Conservation (phyloP, 139 green algal genomes). For the Auxenochlorella protothecoides region DNA sequence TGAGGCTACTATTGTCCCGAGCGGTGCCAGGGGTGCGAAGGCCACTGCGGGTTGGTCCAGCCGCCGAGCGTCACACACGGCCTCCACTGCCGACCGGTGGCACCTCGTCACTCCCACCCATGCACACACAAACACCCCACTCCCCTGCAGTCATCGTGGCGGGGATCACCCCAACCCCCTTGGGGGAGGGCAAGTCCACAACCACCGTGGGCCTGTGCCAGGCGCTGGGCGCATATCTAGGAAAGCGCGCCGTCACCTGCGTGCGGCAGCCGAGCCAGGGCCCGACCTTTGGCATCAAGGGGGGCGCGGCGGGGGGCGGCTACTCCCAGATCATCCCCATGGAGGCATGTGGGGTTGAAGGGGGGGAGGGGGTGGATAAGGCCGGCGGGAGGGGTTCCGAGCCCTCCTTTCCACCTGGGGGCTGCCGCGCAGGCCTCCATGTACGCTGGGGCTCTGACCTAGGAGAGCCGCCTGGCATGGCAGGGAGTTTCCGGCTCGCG, state of each 20-base stretch:
- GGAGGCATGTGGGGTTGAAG: conserved; percentile 28
- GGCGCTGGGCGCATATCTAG: conserved; percentile 82
- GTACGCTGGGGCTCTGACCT: too few relatives aligned
- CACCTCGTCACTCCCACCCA: too few relatives aligned
- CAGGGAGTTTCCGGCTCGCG: too few relatives aligned
- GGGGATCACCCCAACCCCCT: conserved; percentile 92
- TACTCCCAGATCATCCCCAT: conserved; percentile 94
- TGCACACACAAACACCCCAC: not conserved
- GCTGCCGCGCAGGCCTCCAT: too few relatives aligned
- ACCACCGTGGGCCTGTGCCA: conserved; percentile 97
- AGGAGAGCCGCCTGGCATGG: too few relatives aligned
- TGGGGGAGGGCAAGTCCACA: conserved; percentile 92
- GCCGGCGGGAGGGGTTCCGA: too few relatives aligned
- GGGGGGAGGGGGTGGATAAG: too few relatives aligned
- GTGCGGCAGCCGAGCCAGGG: conserved; percentile 93
- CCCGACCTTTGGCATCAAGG: conserved; percentile 94
- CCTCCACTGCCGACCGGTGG: too few relatives aligned
- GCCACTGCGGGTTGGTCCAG: too few relatives aligned
- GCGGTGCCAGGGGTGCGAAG: too few relatives aligned
- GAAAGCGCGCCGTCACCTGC: conserved; percentile 76
- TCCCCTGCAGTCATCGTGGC: conserved; percentile 76
- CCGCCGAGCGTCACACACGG: too few relatives aligned
- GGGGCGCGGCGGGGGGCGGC: conserved; percentile 89
- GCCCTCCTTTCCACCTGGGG: too few relatives aligned
- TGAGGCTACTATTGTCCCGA: not conserved